Evolutionary conservation across 768 basidiomycete genomes (phyloP), one percentile per base, ranked within the genome.

Genomic region (Trametes cinnabarina): DNA sequence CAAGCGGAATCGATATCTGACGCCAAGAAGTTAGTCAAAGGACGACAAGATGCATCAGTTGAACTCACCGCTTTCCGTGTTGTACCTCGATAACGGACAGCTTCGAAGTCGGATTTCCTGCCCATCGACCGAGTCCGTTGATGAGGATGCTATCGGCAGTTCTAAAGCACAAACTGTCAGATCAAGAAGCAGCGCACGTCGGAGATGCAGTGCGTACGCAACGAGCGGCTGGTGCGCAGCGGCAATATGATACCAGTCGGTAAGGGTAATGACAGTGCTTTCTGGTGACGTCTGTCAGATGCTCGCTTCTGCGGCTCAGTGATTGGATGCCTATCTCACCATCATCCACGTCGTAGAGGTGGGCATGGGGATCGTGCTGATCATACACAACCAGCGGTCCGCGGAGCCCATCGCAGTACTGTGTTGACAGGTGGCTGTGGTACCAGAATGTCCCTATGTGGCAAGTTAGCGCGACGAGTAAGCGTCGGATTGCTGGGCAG

Each of bases 81-180:
- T 68, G 64, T 48, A 80, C 79, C 28, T 67, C 70, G 51, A 78
- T 64, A 40, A 79, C 72, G 0, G 76, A 65, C 20, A 79, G 69
- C 9, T 72, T 69, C 0, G 69, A 51, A 32, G 69, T 71, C 11
- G 74, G 73, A 35, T 77, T 71, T 3, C 61, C 62, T 9, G 37
- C 40, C 57, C 70, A 78, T 25, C 80, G 76, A n/a, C 82, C 82
- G 11, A 72, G 68, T 2, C 82, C 82, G 51, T 82, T 82, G 60
- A 82, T 79, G 15, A 81, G 62, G 0, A 75, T 75, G 2, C 75
- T 54, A 55, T 73, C 71, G 2, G 76, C 58, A 3, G 57, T 62
- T 26, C 65, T 68, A 42, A 2, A 7, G 30, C 30, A 55, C 6
- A 34, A 32, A n/a, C 34, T 28, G 40, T 46, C 12, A 48, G 40